Evolutionary conservation across 2,329 filamentous ascomycete species (phyloP), one percentile per base, ranked within the genome.

Genomic region (Penicillium verrucosum): DNA sequence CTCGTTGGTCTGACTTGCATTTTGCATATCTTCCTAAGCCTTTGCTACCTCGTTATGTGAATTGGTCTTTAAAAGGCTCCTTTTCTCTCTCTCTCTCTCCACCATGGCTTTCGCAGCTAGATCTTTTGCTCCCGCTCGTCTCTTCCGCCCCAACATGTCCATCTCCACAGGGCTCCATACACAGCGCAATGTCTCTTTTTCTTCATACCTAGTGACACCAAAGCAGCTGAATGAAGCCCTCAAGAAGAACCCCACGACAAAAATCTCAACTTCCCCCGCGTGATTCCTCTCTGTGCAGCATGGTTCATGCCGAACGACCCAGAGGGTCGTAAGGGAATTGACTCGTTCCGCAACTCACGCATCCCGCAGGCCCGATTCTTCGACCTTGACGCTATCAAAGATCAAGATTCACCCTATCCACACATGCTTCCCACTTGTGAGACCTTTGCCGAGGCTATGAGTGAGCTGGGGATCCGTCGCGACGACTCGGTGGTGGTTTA

Each of bases 231-330:
- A 88, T 70, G 84, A 89, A 63, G 92, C 92, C 50, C 82, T 99
- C 50, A 87, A 89, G 75, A 89, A 88, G 77, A 95, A 93, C 73
- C 84, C 91, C 4, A 84, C 88, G 12, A 89, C 88, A 51, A 85
- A 88, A 60, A 89, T 93, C 67, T 91, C 89, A 58, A 89, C 90
- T 42, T 86, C 90, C 12, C 93, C 1, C 87, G 89, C 64, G 88
- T 95, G 42, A 86, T 99, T 52, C 90, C 94, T 3, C 82, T 99
- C 41, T 97, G 92, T 75, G 94, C 92, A 45, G 84, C 91, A 25
- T 99, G 94, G 94, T 99, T 97, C 71, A 84, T 99, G 61, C 94
- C 94, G 61, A 97, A 96, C 74, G 93, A 96, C 63, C 80, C 82
- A 2, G 70, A 82, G 65, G 85, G 85, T 52, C 87, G 92, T 60